Percentiles rank a stretch among this genome's conserved stretches.
phyloP scores from a whole-genome alignment of 2,329 filamentous ascomycete species.

The Dactylellina cionopaga region DNA sequence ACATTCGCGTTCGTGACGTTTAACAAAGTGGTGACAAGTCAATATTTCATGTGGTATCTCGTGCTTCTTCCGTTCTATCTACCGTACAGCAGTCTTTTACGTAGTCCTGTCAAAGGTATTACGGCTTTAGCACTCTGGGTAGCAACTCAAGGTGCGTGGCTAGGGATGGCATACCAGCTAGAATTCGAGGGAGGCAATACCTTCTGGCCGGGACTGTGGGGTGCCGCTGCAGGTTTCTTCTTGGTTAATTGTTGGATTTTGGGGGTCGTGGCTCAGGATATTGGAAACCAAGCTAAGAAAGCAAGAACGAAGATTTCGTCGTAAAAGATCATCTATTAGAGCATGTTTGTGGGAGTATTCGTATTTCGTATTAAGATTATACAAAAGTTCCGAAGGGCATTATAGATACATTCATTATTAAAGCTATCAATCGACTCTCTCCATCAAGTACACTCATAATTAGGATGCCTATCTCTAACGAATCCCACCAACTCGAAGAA shows the following conservation, averaged over 20 bases:
- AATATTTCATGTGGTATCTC: slow-evolving; percentile 99
- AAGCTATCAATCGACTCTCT: no score
- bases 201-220: slow-evolving; percentile 85
- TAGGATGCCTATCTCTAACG: slow-evolving; percentile 30
- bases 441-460: slow-evolving; percentile 20
- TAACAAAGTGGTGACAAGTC: slow-evolving; percentile 97
- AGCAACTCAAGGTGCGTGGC: slow-evolving; percentile 76
- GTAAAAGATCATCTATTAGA: no score
- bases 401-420: no score
- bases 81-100: slow-evolving; percentile 77
- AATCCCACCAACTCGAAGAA: slow-evolving; percentile 31
- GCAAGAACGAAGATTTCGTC: background rate
- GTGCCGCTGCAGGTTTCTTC: slow-evolving; percentile 81
- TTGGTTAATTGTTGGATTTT: slow-evolving; percentile 69
- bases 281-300: slow-evolving; percentile 4
- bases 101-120: slow-evolving; percentile 70
- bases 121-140: slow-evolving; percentile 78
- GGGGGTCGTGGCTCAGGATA: slow-evolving; percentile 25
- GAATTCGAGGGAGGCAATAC: slow-evolving; percentile 84
- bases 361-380: background rate
- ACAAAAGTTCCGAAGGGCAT: no score
- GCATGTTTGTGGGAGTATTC: background rate
- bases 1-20: slow-evolving; percentile 97
- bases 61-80: slow-evolving; percentile 92
- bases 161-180: slow-evolving; percentile 77